Conservation (phyloP, 495 filamentous ascomycete genomes). For the Aspergillus funiculosus region DNA sequence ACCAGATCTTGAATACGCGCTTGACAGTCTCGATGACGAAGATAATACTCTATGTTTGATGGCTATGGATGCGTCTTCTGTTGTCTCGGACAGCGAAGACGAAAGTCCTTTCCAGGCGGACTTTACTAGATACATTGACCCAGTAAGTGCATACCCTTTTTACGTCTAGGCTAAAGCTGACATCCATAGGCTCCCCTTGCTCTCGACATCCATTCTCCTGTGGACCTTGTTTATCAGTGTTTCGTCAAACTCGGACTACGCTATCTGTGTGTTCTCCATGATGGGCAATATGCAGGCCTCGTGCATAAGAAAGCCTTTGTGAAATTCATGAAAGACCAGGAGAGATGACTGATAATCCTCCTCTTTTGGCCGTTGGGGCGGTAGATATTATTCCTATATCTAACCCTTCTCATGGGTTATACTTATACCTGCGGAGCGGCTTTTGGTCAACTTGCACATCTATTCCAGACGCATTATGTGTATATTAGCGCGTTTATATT, state of each 20-base stretch:
- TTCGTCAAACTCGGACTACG: constrained; percentile 91
- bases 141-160: constrained; percentile 39
- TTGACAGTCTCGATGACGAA: constrained; percentile 76
- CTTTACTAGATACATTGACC: constrained; percentile 89
- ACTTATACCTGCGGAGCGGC: too few species aligned
- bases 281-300: constrained; percentile 83
- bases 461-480: background rate
- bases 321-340: constrained; percentile 80
- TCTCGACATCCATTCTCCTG: constrained; percentile 81
- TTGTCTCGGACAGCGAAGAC: constrained; percentile 47
- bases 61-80: constrained; percentile 54
- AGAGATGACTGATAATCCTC: constrained; percentile 34
- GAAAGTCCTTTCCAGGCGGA: constrained; percentile 49
- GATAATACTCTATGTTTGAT: constrained; percentile 73
- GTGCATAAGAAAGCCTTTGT: constrained; percentile 98
- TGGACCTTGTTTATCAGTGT: constrained; percentile 94
- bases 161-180: background rate
- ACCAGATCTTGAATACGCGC: constrained; percentile 87
- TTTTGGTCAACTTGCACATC: too few species aligned
- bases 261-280: constrained; percentile 82
- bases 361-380: too few species aligned
- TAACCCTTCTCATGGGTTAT: too few species aligned
- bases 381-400: too few species aligned
- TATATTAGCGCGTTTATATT: constrained; percentile 12
- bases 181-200: constrained; percentile 66